These are phyloP conservation scores for Tuber indicum DNA, from an alignment of 495 filamentous ascomycete species.

Conservation along the genomic window DNA sequence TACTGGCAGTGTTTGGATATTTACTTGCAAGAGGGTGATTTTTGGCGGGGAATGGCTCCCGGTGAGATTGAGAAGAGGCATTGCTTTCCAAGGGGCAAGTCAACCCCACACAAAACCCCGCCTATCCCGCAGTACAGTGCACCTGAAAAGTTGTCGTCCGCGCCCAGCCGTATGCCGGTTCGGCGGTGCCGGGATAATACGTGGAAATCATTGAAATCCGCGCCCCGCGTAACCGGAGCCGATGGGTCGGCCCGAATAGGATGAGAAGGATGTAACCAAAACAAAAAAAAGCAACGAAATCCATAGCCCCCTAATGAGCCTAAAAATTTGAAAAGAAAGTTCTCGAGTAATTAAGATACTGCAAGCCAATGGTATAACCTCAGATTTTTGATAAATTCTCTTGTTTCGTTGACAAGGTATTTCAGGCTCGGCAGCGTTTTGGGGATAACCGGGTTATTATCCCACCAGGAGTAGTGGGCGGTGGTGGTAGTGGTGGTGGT, in stretches of 20 bases:
- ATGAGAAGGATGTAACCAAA: not conserved
- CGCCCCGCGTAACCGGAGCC: too few relatives aligned
- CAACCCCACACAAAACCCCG: too few relatives aligned
- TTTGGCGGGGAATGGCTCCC: not conserved
- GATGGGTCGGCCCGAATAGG: too few relatives aligned
- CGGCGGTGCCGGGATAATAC: too few relatives aligned
- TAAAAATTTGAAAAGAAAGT: not conserved
- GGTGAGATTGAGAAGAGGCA: too few relatives aligned
- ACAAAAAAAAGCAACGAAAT: not conserved
- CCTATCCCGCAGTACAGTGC: too few relatives aligned
- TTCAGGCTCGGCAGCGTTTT: not conserved
- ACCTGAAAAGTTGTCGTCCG: too few relatives aligned
- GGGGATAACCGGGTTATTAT: not conserved
- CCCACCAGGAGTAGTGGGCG: too few relatives aligned
- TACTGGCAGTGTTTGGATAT: not conserved
- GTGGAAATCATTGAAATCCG: too few relatives aligned
- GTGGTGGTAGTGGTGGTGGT: not conserved
- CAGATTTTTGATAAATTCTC: not conserved
- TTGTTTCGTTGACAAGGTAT: not conserved
- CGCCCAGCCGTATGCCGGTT: too few relatives aligned
- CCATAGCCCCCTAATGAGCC: not conserved
- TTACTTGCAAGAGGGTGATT: not conserved
- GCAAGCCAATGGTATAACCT: not conserved
- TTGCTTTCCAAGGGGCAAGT: too few relatives aligned
- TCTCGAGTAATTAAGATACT: not conserved